These are phyloP conservation scores for Kwoniella europaea DNA, from an alignment of 768 basidiomycete species.

Conservation along the genomic window DNA sequence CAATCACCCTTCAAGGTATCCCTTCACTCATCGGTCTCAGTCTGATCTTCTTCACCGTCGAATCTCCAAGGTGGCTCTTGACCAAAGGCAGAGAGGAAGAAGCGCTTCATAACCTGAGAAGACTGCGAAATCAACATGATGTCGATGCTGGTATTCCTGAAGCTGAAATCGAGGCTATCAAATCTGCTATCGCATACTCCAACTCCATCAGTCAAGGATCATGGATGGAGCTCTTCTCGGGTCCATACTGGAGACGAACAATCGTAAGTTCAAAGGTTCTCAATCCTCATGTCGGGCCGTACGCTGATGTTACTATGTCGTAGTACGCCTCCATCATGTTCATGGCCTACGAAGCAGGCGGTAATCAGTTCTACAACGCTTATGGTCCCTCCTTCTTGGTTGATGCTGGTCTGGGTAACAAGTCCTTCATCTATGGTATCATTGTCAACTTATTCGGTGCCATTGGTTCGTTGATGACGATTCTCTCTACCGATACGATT, in stretches of 20 bases:
- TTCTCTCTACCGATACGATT: conserved; percentile 23
- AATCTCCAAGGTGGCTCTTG: conserved; percentile 58
- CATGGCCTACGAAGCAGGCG: conserved; percentile 25
- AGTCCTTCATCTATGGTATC: conserved; percentile 32
- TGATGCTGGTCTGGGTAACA: conserved; percentile 25
- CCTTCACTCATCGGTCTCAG: conserved; percentile 32
- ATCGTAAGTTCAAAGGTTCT: background rate
- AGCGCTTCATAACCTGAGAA: conserved; percentile 25
- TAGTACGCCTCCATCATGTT: conserved; percentile 13
- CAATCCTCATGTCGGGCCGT: too few relatives aligned
- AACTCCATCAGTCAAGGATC: conserved; percentile 6
- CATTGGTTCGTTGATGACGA: conserved; percentile 23
- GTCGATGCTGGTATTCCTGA: conserved; percentile 19
- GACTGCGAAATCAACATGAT: conserved; percentile 25
- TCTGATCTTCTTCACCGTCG: conserved; percentile 47
- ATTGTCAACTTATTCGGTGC: conserved; percentile 25
- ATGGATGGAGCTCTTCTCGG: conserved; percentile 32
- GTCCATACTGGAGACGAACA: conserved; percentile 22
- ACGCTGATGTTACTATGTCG: background rate
- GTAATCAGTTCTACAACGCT: conserved; percentile 40
- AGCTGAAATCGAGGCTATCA: conserved; percentile 30
- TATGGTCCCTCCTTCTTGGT: conserved; percentile 33
- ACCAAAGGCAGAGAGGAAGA: conserved; percentile 43
- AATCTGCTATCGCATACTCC: conserved; percentile 26
- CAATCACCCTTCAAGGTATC: conserved; percentile 49